Base-by-base conservation (phyloP, 306 rosid species). In the Fragaria vesca region DNA sequence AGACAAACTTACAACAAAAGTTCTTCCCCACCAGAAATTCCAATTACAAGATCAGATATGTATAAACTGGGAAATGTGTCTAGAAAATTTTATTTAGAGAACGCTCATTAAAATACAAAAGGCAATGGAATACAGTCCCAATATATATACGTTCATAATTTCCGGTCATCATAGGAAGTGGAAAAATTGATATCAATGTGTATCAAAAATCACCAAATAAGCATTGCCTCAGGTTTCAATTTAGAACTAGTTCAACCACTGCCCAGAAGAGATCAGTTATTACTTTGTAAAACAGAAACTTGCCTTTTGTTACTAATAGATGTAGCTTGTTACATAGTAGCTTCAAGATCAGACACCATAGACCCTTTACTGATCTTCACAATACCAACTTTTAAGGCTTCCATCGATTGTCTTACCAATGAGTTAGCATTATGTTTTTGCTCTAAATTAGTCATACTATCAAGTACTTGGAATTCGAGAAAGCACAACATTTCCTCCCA, bases 331-430 rank as follows among this genome's bases (percentile, higher is more conserved):
- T 47, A 40, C 8, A 15, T 15, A 46, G 21, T 6, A 58, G 30
- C 75, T 50, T 73, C 71, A 6, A 24, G 60, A 42, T 47, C 75
- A 73, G 30, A 24, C 46, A 74, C 40, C 50, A 9, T 12, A 24
- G 51, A 16, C 50, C n/a, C 66, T 36, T 7, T 34, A 47, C 8
- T 9, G 12, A 21, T 16, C 17, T 78, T 45, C 34, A 46, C 15
- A 70, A 0, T 30, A 42, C 13, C 15, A 17, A 18, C 1, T 21
- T 55, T 17, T 5, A 8, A 45, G 47, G 47, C 8, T 61, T 42
- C 57, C 46, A 17, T 28, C 13, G 8, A 43, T 12, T 15, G 28
- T 43, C 46, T 43, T 1, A 43, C 3, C 46, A 43, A 43, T 43
- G 11, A 8, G 46, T 43, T 43, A 43, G 12, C 46, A 43, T 43